These are phyloP conservation scores for Solanum okadae DNA, from an alignment of 257 asterid genomes.

Conservation along the genomic window DNA sequence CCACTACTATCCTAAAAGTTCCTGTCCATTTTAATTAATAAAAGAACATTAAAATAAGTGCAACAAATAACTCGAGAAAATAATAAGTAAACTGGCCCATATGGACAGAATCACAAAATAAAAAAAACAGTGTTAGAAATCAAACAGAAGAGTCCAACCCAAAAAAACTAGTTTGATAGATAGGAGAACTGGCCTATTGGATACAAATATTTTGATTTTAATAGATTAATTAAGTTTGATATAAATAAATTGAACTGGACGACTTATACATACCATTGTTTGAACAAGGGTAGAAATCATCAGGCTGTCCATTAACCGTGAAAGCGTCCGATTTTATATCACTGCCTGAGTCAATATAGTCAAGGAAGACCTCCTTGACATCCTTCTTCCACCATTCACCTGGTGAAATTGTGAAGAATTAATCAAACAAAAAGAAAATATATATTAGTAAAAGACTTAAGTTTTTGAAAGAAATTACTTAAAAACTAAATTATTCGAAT, in stretches of 20 bases:
- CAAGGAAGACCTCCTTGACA: not conserved
- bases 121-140: too few species aligned
- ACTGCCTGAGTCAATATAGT: not conserved
- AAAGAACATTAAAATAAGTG: not conserved
- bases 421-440: not conserved
- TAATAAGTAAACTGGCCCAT: too few species aligned
- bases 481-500: not conserved
- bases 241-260: too few species aligned
- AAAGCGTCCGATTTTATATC: not conserved
- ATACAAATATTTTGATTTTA: too few species aligned
- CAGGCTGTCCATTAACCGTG: slow-evolving; percentile 4
- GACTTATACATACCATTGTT: not conserved
- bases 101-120: too few species aligned
- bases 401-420: not conserved
- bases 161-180: too few species aligned
- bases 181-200: too few species aligned
- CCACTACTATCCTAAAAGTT: not conserved
- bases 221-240: too few species aligned
- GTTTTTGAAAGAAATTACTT: not conserved
- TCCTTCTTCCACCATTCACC: slow-evolving; percentile 9
- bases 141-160: too few species aligned
- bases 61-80: not conserved
- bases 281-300: not conserved
- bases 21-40: not conserved
- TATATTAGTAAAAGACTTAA: not conserved